Evolutionary conservation across 75 land plant genomes (phyloP), one percentile per base, ranked within the genome.

Genomic region (Larix kaempferi): DNA sequence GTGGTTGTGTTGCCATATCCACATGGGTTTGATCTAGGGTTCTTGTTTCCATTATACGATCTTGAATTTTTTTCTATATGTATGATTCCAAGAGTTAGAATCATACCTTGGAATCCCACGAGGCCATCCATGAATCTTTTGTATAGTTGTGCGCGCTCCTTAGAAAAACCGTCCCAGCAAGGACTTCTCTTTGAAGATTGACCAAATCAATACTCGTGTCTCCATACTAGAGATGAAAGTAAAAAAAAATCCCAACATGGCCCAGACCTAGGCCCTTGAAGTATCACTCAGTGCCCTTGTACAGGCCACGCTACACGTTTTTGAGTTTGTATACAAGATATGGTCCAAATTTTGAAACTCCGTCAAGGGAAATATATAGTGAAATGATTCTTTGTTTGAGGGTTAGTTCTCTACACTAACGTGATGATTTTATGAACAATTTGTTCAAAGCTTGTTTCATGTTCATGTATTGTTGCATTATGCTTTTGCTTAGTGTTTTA

Each of bases 171-270:
- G 0, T 6, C 5, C 4, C 5, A 5, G 5, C 5, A 5, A 41
- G 44, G 44, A 6, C 44, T 5, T 41, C 44, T 41, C 44, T 37
- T 29, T 37, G 29, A 27, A n/a, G 22, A 15, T 41, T 6, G 44
- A 41, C 19, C 10, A 67, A 17, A 39, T 67, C 14, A 35, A 26
- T 49, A 67, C 41, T 3, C 71, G 71, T n/a, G 22, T 67, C 41
- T 16, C 71, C 71, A 26, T 67, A 12, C 41, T 67, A 5, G 71
- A 67, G 19, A 67, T 67, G 71, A 67, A 67, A 22, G 10, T 67
- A 1, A 49, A 67, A 37, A 13, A n/a, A 17, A 67, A 67, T 22
- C 71, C 71, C 16, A 22, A 49, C 6, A 67, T 67, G 44, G 44
- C 37, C 71, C 44, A 67, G 23, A 67, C 39, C 22, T 67, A 37